Conservation (phyloP, 352 stramenopile species). For the Lagenidium sp. region DNA sequence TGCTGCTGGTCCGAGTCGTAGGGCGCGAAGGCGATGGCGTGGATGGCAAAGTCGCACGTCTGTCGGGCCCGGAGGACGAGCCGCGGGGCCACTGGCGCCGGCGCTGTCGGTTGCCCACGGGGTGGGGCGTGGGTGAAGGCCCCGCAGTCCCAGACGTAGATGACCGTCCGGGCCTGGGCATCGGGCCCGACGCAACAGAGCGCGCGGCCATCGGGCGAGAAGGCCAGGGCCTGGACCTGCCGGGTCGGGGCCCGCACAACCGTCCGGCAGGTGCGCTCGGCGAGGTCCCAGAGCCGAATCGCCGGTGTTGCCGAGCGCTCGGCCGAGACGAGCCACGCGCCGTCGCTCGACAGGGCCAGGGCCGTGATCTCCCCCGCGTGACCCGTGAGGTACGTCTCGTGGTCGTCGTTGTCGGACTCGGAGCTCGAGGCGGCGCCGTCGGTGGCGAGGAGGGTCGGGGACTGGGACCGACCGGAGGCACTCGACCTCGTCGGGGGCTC, state of each 20-base stretch:
- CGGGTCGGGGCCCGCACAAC: slow-evolving; percentile 40
- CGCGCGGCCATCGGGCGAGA: slow-evolving; percentile 18
- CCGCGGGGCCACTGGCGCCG: slow-evolving; percentile 1
- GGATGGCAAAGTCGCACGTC: slow-evolving; percentile 81
- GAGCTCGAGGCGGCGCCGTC: not conserved
- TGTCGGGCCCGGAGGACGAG: slow-evolving; percentile 62
- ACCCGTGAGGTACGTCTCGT: slow-evolving; percentile 14
- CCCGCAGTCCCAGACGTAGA: slow-evolving; percentile 69
- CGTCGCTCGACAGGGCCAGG: slow-evolving; percentile 34
- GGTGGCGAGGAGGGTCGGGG: too few species aligned
- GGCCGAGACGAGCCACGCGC: slow-evolving; percentile 29
- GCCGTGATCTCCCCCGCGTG: slow-evolving; percentile 14
- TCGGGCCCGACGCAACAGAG: slow-evolving; percentile 58
- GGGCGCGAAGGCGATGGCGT: slow-evolving; percentile 66
- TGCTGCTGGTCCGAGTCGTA: too few species aligned
- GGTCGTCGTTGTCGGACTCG: slow-evolving; percentile 10
- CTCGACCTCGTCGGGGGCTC: too few species aligned
- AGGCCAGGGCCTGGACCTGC: slow-evolving; percentile 36
- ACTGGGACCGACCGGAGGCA: too few species aligned
- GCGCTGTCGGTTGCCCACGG: not conserved
- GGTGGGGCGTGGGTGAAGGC: slow-evolving; percentile 3
- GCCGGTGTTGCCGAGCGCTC: slow-evolving; percentile 18
- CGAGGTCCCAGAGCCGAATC: slow-evolving; percentile 50
- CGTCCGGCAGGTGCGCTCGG: slow-evolving; percentile 23
- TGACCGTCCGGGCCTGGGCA: slow-evolving; percentile 53